Evolutionary conservation across 768 basidiomycete genomes (phyloP), one percentile per base, ranked within the genome.

Genomic region (Cytidiella melzeri): DNA sequence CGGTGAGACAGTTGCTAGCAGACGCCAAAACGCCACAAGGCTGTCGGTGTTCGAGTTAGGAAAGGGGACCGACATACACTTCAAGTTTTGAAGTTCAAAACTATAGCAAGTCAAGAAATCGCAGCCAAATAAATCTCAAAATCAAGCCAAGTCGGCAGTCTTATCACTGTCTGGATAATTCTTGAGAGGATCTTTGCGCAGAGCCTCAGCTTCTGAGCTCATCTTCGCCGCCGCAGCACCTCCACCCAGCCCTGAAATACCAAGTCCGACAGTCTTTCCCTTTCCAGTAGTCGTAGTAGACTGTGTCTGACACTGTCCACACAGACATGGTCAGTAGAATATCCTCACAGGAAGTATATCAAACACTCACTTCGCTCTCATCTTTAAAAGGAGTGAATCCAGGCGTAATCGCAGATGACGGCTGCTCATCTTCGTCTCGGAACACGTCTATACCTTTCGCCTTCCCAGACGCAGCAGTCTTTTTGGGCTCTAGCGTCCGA

Each of bases 121-220:
- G 9, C 30, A 7, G 7, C 7, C 30, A 34, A 34, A n/a, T n/a
- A n/a, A 36, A 36, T 10, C 10, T 36, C 23, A 4, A 27, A 25
- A 3, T 43, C 30, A 44, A 30, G 51, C 54, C 5, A 55, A 12
- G 11, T 48, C 48, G 5, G 43, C n/a, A 21, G 52, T 38, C 34
- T 30, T 48, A 15, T 48, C 38, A 9, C 52, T 61, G 19, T 57
- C 61, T 13, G 60, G 57, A 64, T 90, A 88, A 60, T 91, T 90
- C 71, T 87, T 89, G 62, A 91, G 67, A 1, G 88, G 88, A 61
- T 89, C 84, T 57, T 79, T 86, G 52, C 87, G 72, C 50, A 91
- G 61, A 2, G 85, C 87, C 60, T 91, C 88, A 26, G 85, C 85
- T 64, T 89, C 87, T 2, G 83, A 79, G 25, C 73, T 66, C 34